phyloP scores from a whole-genome alignment of 331 rosid species.

The Pyrus hybrid region DNA sequence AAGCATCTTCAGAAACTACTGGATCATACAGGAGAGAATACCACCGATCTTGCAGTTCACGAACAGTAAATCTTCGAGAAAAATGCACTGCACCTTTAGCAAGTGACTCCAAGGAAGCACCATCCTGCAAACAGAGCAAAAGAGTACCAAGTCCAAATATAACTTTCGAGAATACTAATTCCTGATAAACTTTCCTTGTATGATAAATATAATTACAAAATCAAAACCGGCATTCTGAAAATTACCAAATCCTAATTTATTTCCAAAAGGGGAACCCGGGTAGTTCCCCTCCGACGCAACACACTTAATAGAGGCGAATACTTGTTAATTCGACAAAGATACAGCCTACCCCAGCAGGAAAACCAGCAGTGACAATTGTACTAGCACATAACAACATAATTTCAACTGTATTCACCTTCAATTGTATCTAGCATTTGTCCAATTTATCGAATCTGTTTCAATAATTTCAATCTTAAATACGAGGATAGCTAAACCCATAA shows the following conservation, averaged over 20 bases:
- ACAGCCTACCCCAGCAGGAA: not conserved
- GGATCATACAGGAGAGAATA: slow-evolving; percentile 70
- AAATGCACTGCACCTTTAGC: slow-evolving; percentile 96
- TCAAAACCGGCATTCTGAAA: not conserved
- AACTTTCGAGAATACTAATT: not conserved
- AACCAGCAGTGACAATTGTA: not conserved
- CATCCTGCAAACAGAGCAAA: slow-evolving; percentile 46
- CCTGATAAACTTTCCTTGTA: not conserved
- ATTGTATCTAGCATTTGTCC: not conserved
- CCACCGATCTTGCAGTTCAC: slow-evolving; percentile 85
- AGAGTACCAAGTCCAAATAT: slow-evolving; percentile 11
- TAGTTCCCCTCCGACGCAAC: not conserved
- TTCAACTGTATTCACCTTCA: not conserved
- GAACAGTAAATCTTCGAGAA: slow-evolving; percentile 61
- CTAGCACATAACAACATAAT: not conserved
- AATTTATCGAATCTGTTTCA: not conserved
- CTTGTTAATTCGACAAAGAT: not conserved
- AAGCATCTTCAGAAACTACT: slow-evolving; percentile 48
- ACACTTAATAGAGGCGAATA: not conserved
- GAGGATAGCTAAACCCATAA: not conserved
- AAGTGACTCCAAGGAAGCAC: slow-evolving; percentile 96
- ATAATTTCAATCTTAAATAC: not conserved
- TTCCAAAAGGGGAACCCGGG: not conserved
- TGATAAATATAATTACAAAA: not conserved
- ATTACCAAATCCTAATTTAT: not conserved